Conservation (phyloP, 2,329 filamentous ascomycete genomes). For the Graphilbum ipis-grandicollis region DNA sequence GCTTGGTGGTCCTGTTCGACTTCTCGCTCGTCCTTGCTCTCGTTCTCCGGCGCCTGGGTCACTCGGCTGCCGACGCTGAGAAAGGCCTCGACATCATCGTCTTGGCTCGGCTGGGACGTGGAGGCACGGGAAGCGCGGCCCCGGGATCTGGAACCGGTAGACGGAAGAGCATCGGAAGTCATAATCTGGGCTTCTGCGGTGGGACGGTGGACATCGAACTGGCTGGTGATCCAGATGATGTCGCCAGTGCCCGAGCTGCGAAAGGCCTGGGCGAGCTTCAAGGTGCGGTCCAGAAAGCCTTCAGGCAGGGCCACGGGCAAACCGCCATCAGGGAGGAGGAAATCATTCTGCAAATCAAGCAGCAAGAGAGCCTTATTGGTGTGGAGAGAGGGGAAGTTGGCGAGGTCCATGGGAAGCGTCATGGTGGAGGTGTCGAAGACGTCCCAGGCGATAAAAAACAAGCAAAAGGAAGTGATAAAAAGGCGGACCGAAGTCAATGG, state of each 20-base stretch:
- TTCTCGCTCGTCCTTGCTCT: slow-evolving; percentile 10
- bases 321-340: slow-evolving; percentile 50
- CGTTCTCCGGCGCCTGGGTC: not conserved
- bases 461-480: not conserved
- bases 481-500: too few relatives aligned
- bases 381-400: slow-evolving; percentile 35
- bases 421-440: too few relatives aligned
- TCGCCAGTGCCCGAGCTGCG: slow-evolving; percentile 49
- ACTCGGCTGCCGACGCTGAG: slow-evolving; percentile 7
- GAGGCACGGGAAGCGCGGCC: too few relatives aligned
- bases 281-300: slow-evolving; percentile 50
- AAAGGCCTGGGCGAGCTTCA: slow-evolving; percentile 52
- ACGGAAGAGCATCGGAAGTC: slow-evolving; percentile 17
- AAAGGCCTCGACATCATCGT: slow-evolving; percentile 21
- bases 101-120: too few relatives aligned
- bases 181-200: slow-evolving; percentile 35
- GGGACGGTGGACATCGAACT: slow-evolving; percentile 47
- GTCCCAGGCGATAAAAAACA: too few relatives aligned
- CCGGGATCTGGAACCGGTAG: too few relatives aligned
- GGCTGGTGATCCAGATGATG: slow-evolving; percentile 72
- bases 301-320: slow-evolving; percentile 46
- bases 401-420: slow-evolving; percentile 33
- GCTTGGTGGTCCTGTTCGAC: slow-evolving; percentile 10
- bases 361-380: slow-evolving; percentile 59
- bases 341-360: slow-evolving; percentile 84